Base-by-base conservation (phyloP, 768 basidiomycete genomes). In the Pleurotus giganteus region DNA sequence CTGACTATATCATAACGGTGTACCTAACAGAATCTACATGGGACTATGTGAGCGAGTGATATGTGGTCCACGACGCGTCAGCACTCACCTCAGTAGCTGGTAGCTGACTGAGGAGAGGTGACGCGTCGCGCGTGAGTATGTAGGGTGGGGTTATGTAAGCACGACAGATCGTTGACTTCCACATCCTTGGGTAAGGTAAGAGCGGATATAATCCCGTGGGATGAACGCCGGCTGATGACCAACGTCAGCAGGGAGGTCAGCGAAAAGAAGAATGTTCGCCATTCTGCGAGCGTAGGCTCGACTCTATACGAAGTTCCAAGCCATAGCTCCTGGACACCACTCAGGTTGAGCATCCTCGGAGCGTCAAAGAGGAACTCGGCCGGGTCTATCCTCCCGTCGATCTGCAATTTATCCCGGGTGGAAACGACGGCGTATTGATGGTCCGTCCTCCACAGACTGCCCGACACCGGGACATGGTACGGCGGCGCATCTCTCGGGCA, bases 151-250 rank as follows among this genome's bases (percentile, higher is more conserved):
- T n/a, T n/a, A n/a, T n/a, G n/a, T n/a, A n/a, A n/a, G n/a, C n/a
- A n/a, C n/a, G n/a, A n/a, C n/a, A n/a, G n/a, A n/a, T n/a, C n/a
- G n/a, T n/a, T n/a, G n/a, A n/a, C n/a, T n/a, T n/a, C n/a, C 29
- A 46, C 19, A n/a, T 42, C 26, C 21, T 47, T 47, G n/a, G 47
- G 47, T 15, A 47, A 27, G 28, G 47, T 28, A 27, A 47, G 47
- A n/a, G 47, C 23, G 12, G 47, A 28, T 3, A 47, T 42, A 32
- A 50, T 56, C 13, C 29, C 21, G 24, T 27, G 21, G 19, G 31
- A 31, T 15, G 44, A 47, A 11, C 47, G 47, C 15, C 26, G 47
- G 28, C 26, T 28, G 47, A 47, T 29, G 7, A 47, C 47, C 17
- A 47, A 15, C 29, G 29, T 47, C 8, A 11, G n/a, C 5, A 47